Base-by-base conservation (phyloP, 2,329 filamentous ascomycete genomes). In the Spiromastix sp. region DNA sequence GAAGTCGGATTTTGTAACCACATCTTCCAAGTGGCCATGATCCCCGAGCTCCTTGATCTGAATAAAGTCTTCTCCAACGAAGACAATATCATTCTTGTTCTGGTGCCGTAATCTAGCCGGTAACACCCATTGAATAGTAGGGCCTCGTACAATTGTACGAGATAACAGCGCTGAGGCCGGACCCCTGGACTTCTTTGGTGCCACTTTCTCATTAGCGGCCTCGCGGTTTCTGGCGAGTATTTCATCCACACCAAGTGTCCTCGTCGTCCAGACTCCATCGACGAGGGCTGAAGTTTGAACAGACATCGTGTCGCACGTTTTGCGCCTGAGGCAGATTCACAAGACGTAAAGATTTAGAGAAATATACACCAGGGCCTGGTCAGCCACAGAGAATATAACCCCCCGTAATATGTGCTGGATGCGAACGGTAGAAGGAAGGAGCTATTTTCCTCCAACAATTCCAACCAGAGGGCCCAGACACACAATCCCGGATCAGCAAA, bases 1-100 rank as follows among this genome's bases (percentile, higher is more conserved):
- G 54, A 96, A 89, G 53, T 94, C 78, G 26, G 71, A 69, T 57
- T 87, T 93, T 41, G 74, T 73, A n/a, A 73, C 68, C n/a, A 94
- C 67, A 50, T 85, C 77, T 44, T 79, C 74, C 16, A 94, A 69
- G 48, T 81, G 78, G 1, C 79, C 78, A 51, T 82, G 74, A 4
- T 68, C 67, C 2, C 60, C 48, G 15, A 91, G 71, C 54, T 93
- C 81, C 48, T 79, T 81, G 43, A 96, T 76, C 46, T 89, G 80
- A 29, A 98, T 72, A 47, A 77, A 84, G 43, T 81, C 73, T 45
- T 93, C 81, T 36, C 86, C 84, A 38, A 98, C 71, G 48, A 94
- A 85, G 24, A 87, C 79, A 43, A 95, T 75, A 61, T 96, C 87
- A 47, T 91, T 86, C 41, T 77, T 68, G 28, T 69, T 59, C 34